These are phyloP conservation scores for Dichotomocladium elegans DNA, from an alignment of 371 early-diverging fungal genomes.

Conservation along the genomic window DNA sequence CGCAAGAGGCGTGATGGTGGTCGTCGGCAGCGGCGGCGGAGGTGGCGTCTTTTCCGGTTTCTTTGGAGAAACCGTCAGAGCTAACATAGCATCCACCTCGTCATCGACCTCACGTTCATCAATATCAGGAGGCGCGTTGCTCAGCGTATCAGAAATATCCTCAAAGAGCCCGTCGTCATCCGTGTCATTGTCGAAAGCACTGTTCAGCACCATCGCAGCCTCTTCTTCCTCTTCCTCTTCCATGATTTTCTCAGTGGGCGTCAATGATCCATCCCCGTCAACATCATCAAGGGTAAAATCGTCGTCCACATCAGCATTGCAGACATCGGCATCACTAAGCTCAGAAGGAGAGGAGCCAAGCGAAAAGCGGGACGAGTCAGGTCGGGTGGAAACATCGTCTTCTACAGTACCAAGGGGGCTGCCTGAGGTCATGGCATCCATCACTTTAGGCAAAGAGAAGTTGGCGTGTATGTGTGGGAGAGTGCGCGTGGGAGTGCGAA, in stretches of 20 bases:
- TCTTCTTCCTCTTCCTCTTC: too few species aligned
- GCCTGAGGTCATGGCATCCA: constrained; percentile 3
- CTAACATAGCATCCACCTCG: too few species aligned
- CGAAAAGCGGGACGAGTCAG: constrained; percentile 37
- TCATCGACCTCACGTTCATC: too few species aligned
- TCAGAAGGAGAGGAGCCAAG: constrained; percentile 46
- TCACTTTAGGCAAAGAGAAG: too few species aligned
- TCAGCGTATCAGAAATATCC: constrained; percentile 14
- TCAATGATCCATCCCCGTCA: constrained; percentile 22
- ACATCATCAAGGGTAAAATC: constrained; percentile 12
- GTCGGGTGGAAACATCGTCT: constrained; percentile 21
- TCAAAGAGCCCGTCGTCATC: constrained; percentile 9
- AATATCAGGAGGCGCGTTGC: constrained; percentile 15
- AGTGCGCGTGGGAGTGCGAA: too few species aligned
- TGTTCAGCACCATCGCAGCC: too few species aligned
- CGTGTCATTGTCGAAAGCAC: too few species aligned
- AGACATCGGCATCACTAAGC: constrained; percentile 30
- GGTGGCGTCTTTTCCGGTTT: too few species aligned
- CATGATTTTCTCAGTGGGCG: constrained; percentile 13
- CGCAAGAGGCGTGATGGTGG: too few species aligned
- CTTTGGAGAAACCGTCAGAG: too few species aligned
- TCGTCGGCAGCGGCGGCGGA: too few species aligned
- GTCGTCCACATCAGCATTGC: constrained; percentile 1
- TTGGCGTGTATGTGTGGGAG: too few species aligned
- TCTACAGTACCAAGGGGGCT: constrained; percentile 7